Base-by-base conservation (phyloP, 1,139 yeast species). In the Yamadazyma taylorii region DNA sequence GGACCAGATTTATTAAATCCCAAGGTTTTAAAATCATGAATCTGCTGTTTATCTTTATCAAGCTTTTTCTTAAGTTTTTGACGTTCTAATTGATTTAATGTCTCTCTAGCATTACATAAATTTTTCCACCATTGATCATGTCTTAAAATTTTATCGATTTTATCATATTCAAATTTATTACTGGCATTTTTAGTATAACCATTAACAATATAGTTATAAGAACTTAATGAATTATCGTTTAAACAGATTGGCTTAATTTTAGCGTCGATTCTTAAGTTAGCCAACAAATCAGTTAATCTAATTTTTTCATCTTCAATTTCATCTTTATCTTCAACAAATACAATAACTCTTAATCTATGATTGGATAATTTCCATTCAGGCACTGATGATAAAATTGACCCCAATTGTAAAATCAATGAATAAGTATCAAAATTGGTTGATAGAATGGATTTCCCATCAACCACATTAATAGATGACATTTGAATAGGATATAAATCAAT, bases 401-500 rank as follows among this genome's bases (percentile, higher is more conserved):
- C 98, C 45, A 92, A 67, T 53, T 92, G 98, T 41, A 92, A 66
- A 48, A 92, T 92, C 53, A 92, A 73, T 0, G 97, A 90, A 54
- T 89, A 92, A 0, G 98, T 92, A 56, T 92, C 98, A 55, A 92
- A 88, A 54, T 92, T 92, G 1, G 96, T 87, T 0, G 96, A 84
- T 43, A 84, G 58, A 1, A 87, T 81, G 12, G 85, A 78, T 40
- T 78, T 77, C 7, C 92, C 92, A 40, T 77, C 73, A 38, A 80
- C 77, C 35, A 76, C 73, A 40, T 85, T 77, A 36, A 82, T 79
- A 1, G 95, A 92, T 5, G 95, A 82, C 96, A 92, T 92, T 53
- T 92, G 98, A 50, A 92, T 89, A 0, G 98, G 98, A 58, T 92
- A 92, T 32, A 92, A 63, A 56, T 92, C 98, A 51, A 92, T 88